Conservation (phyloP, 139 green algal species). For the Asterochloris sp. region DNA sequence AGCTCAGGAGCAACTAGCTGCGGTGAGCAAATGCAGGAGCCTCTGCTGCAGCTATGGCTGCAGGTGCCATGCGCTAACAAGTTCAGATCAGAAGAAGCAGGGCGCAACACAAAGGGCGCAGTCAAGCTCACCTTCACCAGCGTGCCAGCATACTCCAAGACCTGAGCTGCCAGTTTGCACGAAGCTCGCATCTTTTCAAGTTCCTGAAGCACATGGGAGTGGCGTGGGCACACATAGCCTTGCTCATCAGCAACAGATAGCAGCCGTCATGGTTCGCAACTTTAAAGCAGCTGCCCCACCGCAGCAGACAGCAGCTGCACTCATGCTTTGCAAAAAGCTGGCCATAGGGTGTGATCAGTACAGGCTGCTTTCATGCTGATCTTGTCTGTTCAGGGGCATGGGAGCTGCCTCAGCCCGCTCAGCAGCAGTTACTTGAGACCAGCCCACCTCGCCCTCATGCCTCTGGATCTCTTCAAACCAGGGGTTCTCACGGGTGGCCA, state of each 20-base stretch:
- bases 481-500: constrained; percentile 58
- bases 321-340: neutral
- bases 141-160: constrained; percentile 71
- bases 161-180: constrained; percentile 81
- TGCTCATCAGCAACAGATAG: neutral
- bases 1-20: neutral
- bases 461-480: constrained; percentile 50
- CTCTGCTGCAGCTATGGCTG: neutral
- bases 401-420: neutral
- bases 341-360: neutral
- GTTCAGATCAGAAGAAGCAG: neutral
- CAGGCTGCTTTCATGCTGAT: neutral
- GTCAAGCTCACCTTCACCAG: constrained; percentile 52
- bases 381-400: neutral
- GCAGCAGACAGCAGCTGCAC: neutral
- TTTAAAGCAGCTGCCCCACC: neutral
- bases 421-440: neutral
- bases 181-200: constrained; percentile 80
- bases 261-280: neutral
- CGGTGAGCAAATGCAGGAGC: neutral
- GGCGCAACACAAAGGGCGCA: neutral
- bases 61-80: neutral
- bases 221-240: no score
- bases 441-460: constrained; percentile 45
- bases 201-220: constrained; percentile 34